Evolutionary conservation across 2,329 filamentous ascomycete species (phyloP), one percentile per base, ranked within the genome.

Genomic region (Calycina herbarum): DNA sequence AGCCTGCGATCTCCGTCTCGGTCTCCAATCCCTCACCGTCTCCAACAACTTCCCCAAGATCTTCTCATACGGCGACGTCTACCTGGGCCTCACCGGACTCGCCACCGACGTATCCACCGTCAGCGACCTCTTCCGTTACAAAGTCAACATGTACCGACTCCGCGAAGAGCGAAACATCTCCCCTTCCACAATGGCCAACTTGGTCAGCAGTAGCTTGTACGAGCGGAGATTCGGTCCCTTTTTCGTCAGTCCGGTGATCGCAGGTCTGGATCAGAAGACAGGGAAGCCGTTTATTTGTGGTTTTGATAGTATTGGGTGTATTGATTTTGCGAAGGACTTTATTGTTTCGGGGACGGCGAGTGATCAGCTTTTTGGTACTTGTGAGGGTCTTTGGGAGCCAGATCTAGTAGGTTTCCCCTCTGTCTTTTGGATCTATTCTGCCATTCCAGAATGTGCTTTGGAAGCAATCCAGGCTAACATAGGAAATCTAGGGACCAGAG

Each of bases 31-130:
- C 77, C 86, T 99, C 77, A 99, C 95, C 69, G 92, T 99, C 67
- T 97, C 93, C 79, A 99, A 99, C 89, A 95, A 98, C 89, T 98
- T 98, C 85, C 95, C 95, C 83, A 99, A 99, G 85, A 92, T 99
- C 85, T 98, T 98, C 88, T 89, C 90, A 80, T 98, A 96, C 85
- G 93, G 93, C 76, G 92, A 94, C 77, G 92, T 95, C 75, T 97
- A 96, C 81, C 91, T 99, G 42, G 95, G 95, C 64, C 89, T 99
- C 68, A 98, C 95, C 4, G 95, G 95, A 64, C 91, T 99, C 61
- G 95, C 95, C 68, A 99, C 95, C 74, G 95, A 99, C 79, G 93
- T 99, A 71, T 87, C 87, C 71, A 98, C 94, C 73, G 94, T 99
- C 73, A 91, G 90, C 75, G 94, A 99, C 82, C 90, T 98, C 73